Percentiles rank a stretch among this genome's conserved stretches.
phyloP scores from a whole-genome alignment of 495 filamentous ascomycete species.

The Aspergillus bridgeri region DNA sequence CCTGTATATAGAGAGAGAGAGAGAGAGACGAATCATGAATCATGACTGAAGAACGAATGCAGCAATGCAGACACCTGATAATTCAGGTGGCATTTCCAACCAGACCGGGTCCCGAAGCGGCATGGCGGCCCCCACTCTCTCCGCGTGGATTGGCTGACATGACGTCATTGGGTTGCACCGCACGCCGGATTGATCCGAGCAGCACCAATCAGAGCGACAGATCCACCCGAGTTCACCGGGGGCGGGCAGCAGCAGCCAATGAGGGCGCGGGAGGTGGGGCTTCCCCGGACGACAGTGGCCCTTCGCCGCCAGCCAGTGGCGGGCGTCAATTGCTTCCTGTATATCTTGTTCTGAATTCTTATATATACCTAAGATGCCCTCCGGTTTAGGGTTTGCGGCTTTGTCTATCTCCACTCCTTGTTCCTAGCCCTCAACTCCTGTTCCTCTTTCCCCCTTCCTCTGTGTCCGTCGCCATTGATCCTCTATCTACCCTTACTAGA shows the following conservation, averaged over 20 bases:
- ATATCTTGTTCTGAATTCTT: background rate
- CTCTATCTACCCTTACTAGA: background rate
- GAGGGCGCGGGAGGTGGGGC: background rate
- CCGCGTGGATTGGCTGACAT: background rate
- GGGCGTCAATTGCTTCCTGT: background rate
- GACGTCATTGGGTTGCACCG: conserved; percentile 37
- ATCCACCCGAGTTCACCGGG: conserved; percentile 18
- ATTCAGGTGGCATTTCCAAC: background rate
- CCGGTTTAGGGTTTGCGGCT: background rate
- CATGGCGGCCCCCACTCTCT: background rate
- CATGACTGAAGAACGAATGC: too few relatives aligned
- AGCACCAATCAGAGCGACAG: conserved; percentile 11
- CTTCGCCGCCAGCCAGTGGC: background rate
- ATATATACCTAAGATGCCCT: background rate
- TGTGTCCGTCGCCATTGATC: background rate
- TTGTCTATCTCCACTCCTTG: conserved; percentile 3
- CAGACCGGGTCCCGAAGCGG: background rate
- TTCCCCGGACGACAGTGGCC: background rate
- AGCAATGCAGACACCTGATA: background rate
- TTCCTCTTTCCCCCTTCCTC: background rate
- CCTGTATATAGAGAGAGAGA: background rate
- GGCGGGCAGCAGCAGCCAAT: background rate
- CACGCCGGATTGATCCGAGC: conserved; percentile 15
- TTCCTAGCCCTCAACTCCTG: background rate
- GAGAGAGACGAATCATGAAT: background rate